Percentiles rank a stretch among this genome's conserved stretches.
Evolutionary conservation across 2,329 filamentous ascomycete species (phyloP).

Genomic region (Basipetospora chlamydospora): DNA sequence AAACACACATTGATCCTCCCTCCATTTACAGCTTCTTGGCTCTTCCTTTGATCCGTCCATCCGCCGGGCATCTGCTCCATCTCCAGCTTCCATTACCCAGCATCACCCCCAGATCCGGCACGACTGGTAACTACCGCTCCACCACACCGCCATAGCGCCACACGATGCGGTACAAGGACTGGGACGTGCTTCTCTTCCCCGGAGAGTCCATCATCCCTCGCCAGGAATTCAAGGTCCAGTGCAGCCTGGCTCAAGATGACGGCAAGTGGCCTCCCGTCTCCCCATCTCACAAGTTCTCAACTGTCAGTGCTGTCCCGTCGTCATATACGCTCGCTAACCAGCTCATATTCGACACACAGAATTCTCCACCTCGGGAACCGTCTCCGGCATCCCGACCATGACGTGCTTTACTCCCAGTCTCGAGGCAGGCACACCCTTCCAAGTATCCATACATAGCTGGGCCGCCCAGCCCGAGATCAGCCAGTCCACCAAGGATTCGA

Average conservation of each 20-base stretch:
- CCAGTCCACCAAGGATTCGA: conserved; percentile 38
- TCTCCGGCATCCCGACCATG: conserved; percentile 45
- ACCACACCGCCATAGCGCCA: too few species aligned
- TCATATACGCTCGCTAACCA: too few species aligned
- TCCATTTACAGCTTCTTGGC: neutral
- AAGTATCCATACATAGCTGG: conserved; percentile 66
- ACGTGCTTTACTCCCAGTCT: conserved; percentile 60
- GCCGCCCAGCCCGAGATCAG: conserved; percentile 40
- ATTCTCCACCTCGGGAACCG: conserved; percentile 24
- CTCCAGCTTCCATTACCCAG: too few species aligned
- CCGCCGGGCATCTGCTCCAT: too few species aligned
- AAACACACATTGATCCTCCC: too few species aligned
- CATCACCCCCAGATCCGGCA: too few species aligned
- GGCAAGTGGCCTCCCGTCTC: neutral
- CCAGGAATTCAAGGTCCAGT: conserved; percentile 71
- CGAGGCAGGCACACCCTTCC: conserved; percentile 41
- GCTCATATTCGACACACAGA: too few species aligned
- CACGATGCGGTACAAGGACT: conserved; percentile 71
- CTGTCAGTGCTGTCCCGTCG: too few species aligned
- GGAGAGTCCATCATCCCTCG: conserved; percentile 50
- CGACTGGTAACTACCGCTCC: too few species aligned
- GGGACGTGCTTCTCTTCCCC: conserved; percentile 75
- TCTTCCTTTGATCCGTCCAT: too few species aligned
- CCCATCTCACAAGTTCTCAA: too few species aligned
- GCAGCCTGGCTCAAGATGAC: conserved; percentile 47